A percentile compares a stretch with the other conserved stretches of the same genome.
phyloP scores from a whole-genome alignment of 1,284 basidiomycete genomes.

The Fistulinella cinereoalba region DNA sequence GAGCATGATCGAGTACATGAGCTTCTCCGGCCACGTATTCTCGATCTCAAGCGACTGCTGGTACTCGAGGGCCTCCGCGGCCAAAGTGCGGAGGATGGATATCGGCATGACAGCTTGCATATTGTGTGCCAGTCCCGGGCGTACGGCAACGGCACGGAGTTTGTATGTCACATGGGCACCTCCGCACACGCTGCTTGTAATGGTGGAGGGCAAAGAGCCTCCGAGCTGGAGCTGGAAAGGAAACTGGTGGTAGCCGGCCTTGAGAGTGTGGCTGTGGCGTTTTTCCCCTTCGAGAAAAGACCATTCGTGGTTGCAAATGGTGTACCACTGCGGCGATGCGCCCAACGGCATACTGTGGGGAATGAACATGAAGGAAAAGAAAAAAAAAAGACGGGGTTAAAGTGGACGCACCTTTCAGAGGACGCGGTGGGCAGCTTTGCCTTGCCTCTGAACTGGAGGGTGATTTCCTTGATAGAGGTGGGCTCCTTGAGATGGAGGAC shows the following conservation, averaged over 20 bases:
- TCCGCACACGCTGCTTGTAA: constrained; percentile 56
- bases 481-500: constrained; percentile 75
- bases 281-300: constrained; percentile 82
- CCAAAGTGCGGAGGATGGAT: constrained; percentile 70
- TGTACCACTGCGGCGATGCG: constrained; percentile 55
- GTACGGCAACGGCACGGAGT: constrained; percentile 77
- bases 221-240: constrained; percentile 85
- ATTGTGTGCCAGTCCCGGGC: constrained; percentile 74
- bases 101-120: constrained; percentile 64
- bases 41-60: constrained; percentile 93
- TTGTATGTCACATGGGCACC: constrained; percentile 80
- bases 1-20: constrained; percentile 87
- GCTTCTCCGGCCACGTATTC: constrained; percentile 94
- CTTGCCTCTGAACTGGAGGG: constrained; percentile 81
- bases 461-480: constrained; percentile 84
- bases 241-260: constrained; percentile 84
- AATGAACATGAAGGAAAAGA: constrained; percentile 14
- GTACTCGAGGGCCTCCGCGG: constrained; percentile 85
- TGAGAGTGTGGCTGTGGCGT: constrained; percentile 80
- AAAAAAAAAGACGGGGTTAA: not conserved
- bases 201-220: constrained; percentile 76
- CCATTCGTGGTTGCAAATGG: constrained; percentile 82
- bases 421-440: constrained; percentile 65
- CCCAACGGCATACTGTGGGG: constrained; percentile 40
- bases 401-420: constrained; percentile 60